Base-by-base conservation (phyloP, 2,329 filamentous ascomycete species). In the Huntiella savannae region DNA sequence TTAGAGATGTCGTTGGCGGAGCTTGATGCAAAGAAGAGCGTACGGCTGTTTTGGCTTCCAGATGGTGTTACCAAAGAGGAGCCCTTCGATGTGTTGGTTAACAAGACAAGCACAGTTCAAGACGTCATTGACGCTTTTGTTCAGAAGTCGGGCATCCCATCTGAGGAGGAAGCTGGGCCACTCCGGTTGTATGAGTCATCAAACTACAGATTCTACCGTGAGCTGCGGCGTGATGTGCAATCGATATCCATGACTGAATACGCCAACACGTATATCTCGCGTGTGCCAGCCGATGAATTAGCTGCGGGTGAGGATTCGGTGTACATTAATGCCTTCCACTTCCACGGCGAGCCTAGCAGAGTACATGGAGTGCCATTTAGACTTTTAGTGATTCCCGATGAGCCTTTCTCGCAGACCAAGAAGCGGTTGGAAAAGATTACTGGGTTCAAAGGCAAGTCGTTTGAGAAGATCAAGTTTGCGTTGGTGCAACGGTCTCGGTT, bases 391-490 rank as follows among this genome's bases (percentile, higher is more conserved):
- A 79, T 86, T 54, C 44, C 88, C 76, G 82, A 77, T 46, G 91
- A 98, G 60, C 69, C 71, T 35, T 96, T 98, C 63, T 77, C 76
- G 49, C 84, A 96, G 33, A 95, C 87, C 38, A 95, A 88, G 66
- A 85, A 93, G 63, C 77, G 91, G n/a, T 68, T 98, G 3, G 87
- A 91, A 54, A 88, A 87, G 61, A 73, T 88, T 49, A 94, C 84
- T 1, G 87, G 87, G 19, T 79, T 98, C 64, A 95, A 95, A 63
- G 92, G 91, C 61, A 98, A 98, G 69, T 85, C 85, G 53, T 87
- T 98, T 54, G 88, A 98, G 62, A 96, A 96, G 69, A 91, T 98
- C 62, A 95, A 92, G 62, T 95, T 98, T 66, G 82, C 86, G 5
- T 63, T 93, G 32, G 73, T 95, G 44, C 69, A 77, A 59, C 70